Evolutionary conservation across 2,329 filamentous ascomycete genomes (phyloP), one percentile per base, ranked within the genome.

Genomic region (Penicillium brevicompactum): DNA sequence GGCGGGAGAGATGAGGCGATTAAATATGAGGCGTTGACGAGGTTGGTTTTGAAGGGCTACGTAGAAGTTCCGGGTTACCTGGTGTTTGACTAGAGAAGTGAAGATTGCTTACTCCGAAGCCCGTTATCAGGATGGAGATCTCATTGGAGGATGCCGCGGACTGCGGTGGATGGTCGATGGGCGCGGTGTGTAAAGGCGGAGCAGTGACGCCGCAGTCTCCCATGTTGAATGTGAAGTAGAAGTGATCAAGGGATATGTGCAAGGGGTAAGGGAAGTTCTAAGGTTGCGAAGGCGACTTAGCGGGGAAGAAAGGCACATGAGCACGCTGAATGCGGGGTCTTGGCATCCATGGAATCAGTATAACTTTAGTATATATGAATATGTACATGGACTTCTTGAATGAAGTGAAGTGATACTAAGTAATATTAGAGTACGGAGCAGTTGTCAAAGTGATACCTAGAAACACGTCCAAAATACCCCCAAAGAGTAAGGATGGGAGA

Each of bases 21-120:
- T 68, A 92, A 84, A 82, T 85, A 92, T 3, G 91, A 91, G 8
- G 91, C 90, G 69, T 96, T 96, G 56, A 87, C 77, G 27, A 86
- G 84, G 67, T 87, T 87, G 43, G 87, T 80, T 64, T 87, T 86
- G 73, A 95, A 96, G 1, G 91, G 88, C 90, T 93, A 60, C 45
- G 54, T 56, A 50, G 49, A 55, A 41, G 38, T 21, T 41, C 38
- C 18, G 32, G 18, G 34, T 60, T 43, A 55, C 18, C 18, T 18
- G 18, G 47, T 55, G 46, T 27, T 45, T 55, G 45, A 43, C 45
- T 49, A 40, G 37, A 44, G 22, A n/a, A n/a, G 10, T 47, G 56
- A 46, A 55, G 60, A 62, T 55, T 53, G 68, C 67, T 62, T 65
- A 73, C 71, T 22, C 72, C 72, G 53, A 73, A 74, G 13, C 72